Evolutionary conservation across 495 filamentous ascomycete genomes (phyloP).

Genomic region (Zalerion maritima): DNA sequence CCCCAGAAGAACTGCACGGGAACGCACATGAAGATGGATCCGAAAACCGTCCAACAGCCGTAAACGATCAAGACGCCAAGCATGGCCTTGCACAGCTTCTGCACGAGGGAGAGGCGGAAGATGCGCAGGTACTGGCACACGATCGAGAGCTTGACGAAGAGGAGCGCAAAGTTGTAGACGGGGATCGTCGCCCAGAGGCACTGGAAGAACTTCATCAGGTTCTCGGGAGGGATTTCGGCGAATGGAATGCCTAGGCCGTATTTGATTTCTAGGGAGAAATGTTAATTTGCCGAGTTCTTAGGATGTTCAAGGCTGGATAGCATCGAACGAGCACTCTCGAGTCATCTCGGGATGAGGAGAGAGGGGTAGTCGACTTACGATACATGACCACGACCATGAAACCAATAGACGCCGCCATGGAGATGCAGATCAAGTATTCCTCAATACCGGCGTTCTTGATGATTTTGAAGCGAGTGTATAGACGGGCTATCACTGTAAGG

Average conservation of each 20-base stretch:
- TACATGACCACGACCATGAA: constrained; percentile 1
- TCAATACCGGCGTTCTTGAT: constrained; percentile 11
- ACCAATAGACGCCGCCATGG: constrained; percentile 5
- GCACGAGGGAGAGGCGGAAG: constrained; percentile 8
- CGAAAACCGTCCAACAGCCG: constrained; percentile 8
- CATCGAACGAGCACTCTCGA: not conserved
- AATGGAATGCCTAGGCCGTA: constrained; percentile 22
- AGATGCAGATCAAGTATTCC: constrained; percentile 7
- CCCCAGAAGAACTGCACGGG: constrained; percentile 22
- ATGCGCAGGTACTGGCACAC: constrained; percentile 17
- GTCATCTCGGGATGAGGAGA: not conserved
- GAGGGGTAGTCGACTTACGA: not conserved
- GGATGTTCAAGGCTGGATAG: not conserved
- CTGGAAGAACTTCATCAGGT: constrained; percentile 23
- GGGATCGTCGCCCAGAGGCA: constrained; percentile 14
- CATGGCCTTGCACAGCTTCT: constrained; percentile 7
- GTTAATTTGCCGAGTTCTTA: not conserved
- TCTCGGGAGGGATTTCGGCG: constrained; percentile 17
- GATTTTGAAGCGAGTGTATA: constrained; percentile 9
- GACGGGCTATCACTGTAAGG: constrained; percentile 7
- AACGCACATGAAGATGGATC: constrained; percentile 27
- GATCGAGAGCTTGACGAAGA: constrained; percentile 15
- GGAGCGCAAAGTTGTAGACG: constrained; percentile 13
- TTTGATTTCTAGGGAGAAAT: constrained; percentile 14
- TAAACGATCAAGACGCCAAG: constrained; percentile 10